Base-by-base conservation (phyloP, 352 stramenopile genomes). In the Pythium monospermum region DNA sequence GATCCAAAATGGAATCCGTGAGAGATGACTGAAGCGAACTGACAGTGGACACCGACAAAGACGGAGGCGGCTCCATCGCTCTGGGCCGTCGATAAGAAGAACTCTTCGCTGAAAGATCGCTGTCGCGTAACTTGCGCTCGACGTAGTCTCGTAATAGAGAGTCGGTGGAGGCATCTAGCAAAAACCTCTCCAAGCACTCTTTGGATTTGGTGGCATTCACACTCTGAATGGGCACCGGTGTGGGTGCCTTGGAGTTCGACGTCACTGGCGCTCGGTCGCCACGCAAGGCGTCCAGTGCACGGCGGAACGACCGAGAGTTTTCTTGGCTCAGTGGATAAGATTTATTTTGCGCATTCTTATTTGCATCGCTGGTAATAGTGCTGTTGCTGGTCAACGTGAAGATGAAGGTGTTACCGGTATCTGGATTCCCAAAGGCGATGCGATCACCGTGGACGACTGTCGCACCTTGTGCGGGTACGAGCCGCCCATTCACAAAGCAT, bases 371-470 rank as follows among this genome's bases (percentile, higher is more conserved):
- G 19, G 33, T 12, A 31, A 16, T 30, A 1, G 41, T 37, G 8
- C 36, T 18, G 3, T n/a, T n/a, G n/a, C n/a, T n/a, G n/a, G 62
- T 74, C 25, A 85, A 42, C 35, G 82, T 61, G 35, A 85, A 89
- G 6, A 81, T 49, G 32, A 86, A 86, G 1, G 51, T 68, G 23
- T 79, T 79, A 8, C 21, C 35, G 5, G 57, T 43, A 19, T 52
- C n/a, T n/a, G n/a, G n/a, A n/a, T n/a, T 54, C 0, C 76, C 78
- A 37, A 91, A 86, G 2, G 78, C 68, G 8, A 87, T 30, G 16
- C 64, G 69, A 48, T 90, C 76, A 4, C 81, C 76, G 53, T 88
- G 74, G 2, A 86, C 70, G 1, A 89, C 69, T 1, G 56, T 39
- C 4, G 46, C 52, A 39, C 76, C 74, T 10, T 83, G 59, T 12